Conservation (phyloP, 306 rosid species). For the Malus asiatica region DNA sequence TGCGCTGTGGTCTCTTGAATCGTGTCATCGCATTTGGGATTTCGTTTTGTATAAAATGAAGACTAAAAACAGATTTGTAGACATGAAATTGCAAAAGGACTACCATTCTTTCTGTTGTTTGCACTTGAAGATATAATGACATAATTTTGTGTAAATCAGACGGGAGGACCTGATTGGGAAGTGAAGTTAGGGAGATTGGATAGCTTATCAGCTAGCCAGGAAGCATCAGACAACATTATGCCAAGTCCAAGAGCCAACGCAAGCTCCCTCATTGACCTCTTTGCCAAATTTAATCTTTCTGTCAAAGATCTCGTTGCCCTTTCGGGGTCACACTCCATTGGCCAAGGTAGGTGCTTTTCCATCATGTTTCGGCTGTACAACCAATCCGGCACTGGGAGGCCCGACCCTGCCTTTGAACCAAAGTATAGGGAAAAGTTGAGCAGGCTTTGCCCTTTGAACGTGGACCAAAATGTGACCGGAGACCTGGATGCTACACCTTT, state of each 20-base stretch:
- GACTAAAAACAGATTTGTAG: background rate
- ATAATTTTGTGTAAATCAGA: conserved; percentile 27
- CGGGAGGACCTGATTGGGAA: conserved; percentile 85
- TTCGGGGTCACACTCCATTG: conserved; percentile 84
- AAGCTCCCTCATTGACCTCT: conserved; percentile 51
- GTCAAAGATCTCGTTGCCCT: conserved; percentile 69
- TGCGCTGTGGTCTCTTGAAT: background rate
- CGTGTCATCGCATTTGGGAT: background rate
- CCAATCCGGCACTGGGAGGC: conserved; percentile 63
- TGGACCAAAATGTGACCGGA: conserved; percentile 66
- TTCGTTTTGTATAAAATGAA: background rate
- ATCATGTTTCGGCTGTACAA: conserved; percentile 86
- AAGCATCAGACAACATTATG: conserved; percentile 63
- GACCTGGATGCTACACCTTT: conserved; percentile 70
- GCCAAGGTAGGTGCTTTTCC: conserved; percentile 79
- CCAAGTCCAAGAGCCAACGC: conserved; percentile 91
- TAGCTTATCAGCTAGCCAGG: conserved; percentile 60
- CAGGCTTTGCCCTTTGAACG: conserved; percentile 49
- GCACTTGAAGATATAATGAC: background rate
- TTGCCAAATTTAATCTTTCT: conserved; percentile 35
- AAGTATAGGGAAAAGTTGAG: conserved; percentile 38
- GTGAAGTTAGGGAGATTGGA: conserved; percentile 82
- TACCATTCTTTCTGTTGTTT: background rate
- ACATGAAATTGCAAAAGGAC: background rate
- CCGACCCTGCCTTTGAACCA: conserved; percentile 67